Conservation (phyloP, 345 rosid genomes). For the Ceriops decandra region DNA sequence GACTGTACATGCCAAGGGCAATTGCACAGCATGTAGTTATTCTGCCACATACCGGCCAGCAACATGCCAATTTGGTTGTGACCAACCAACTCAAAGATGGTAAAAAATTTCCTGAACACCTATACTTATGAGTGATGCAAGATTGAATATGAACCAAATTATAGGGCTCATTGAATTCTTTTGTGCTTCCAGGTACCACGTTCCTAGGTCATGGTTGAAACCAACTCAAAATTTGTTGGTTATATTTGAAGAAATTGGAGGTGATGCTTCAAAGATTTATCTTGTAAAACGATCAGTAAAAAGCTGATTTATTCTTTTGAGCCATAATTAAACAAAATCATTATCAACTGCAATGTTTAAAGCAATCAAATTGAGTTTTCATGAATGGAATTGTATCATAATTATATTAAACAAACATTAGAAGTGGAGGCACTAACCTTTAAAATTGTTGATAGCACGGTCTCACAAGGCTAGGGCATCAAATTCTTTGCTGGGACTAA, state of each 20-base stretch:
- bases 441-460: too few relatives aligned
- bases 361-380: background rate
- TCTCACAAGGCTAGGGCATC: background rate
- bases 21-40: conserved; percentile 21
- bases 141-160: background rate
- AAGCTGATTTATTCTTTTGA: too few relatives aligned
- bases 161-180: background rate
- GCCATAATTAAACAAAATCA: too few relatives aligned
- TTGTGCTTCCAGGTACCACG: conserved; percentile 21
- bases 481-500: background rate
- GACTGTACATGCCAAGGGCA: conserved; percentile 18
- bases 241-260: conserved; percentile 24
- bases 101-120: background rate
- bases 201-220: conserved; percentile 27
- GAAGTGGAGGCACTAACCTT: background rate
- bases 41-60: conserved; percentile 12
- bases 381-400: background rate
- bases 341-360: background rate
- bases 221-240: conserved; percentile 21
- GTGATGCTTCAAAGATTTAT: conserved; percentile 14
- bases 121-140: background rate
- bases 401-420: too few relatives aligned
- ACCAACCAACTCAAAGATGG: conserved; percentile 26
- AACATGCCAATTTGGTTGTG: conserved; percentile 27
- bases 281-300: conserved; percentile 18